Base-by-base conservation (phyloP, 2,329 filamentous ascomycete species). In the Cladophialophora yegresii region DNA sequence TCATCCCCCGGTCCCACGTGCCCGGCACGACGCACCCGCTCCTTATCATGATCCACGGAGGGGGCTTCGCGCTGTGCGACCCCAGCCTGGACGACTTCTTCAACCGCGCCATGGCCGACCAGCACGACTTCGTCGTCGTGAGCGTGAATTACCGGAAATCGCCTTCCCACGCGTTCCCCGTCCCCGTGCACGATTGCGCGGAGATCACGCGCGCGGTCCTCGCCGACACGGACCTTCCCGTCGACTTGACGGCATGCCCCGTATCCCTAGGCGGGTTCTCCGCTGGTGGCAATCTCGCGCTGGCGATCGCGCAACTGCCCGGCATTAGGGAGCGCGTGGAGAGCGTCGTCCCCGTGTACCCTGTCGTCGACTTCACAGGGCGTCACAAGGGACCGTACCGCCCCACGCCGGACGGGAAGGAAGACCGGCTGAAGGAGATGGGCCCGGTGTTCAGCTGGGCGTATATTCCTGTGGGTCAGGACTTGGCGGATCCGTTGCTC, bases 31-130 rank as follows among this genome's bases (percentile, higher is more conserved):
- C 54, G 16, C 56, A 62, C 20, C 67, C 67, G 3, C 50, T 67
- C 4, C 75, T 84, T 53, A 74, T 85, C 51, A 78, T 80, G 60
- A 77, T 84, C 68, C 83, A 85, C 68, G 83, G 83, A 60, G 82
- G 83, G 63, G 82, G 81, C 45, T 83, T 82, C 70, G 74, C 76
- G 30, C 30, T 84, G 50, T 77, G 79, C 71, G 70, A 76, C 22
- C 77, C 82, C 0, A 63, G 73, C 54, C 72, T 80, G 50, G 80
- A 83, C 68, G 81, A 84, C 71, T 68, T 69, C n/a, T 82, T 82
- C 75, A 83, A 80, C 72, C 72, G 72, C 45, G 67, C 69, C 61
- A 82, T 82, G 67, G 75, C 81, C 26, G 73, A 77, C 57, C 66
- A 71, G 1, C 75, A 79, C 58, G 70, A 71, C 58, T 74, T 80